Evolutionary conservation across 108 stramenopile species (phyloP).

Genomic region (Nitzschia palea): DNA sequence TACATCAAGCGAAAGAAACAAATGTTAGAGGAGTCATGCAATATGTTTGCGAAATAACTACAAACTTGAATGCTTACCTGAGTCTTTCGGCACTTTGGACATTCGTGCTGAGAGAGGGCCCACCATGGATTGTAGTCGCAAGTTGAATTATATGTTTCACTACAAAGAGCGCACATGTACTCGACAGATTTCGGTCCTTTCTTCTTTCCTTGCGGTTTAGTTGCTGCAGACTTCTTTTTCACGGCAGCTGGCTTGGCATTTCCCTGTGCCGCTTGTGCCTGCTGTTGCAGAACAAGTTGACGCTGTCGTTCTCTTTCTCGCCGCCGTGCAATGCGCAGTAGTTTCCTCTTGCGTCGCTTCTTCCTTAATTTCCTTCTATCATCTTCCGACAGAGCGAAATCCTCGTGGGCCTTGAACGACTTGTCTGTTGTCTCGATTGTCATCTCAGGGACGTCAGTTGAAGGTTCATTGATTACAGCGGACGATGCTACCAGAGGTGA

Average conservation of each 20-base stretch:
- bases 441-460: not conserved
- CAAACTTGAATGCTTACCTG: conserved; percentile 48
- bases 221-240: conserved; percentile 19
- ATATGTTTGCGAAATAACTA: conserved; percentile 3
- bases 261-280: conserved; percentile 19
- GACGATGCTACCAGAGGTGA: not conserved
- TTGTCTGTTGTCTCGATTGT: not conserved
- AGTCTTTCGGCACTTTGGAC: conserved; percentile 82
- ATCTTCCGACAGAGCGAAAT: conserved; percentile 23
- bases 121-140: conserved; percentile 88
- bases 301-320: conserved; percentile 36
- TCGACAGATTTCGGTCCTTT: conserved; percentile 71
- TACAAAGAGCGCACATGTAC: conserved; percentile 83
- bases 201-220: conserved; percentile 36
- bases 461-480: not conserved
- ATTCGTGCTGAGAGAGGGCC: conserved; percentile 74
- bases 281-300: conserved; percentile 29
- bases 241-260: not conserved
- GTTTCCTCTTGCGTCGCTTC: conserved; percentile 29
- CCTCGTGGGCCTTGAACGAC: not conserved
- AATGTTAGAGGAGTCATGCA: not conserved
- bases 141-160: conserved; percentile 68
- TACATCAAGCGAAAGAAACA: conserved; percentile 10
- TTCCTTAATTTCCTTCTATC: conserved; percentile 23
- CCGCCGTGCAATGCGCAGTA: conserved; percentile 21